Conservation (phyloP, 2,329 filamentous ascomycete genomes). For the Mollisia scopiformis region DNA sequence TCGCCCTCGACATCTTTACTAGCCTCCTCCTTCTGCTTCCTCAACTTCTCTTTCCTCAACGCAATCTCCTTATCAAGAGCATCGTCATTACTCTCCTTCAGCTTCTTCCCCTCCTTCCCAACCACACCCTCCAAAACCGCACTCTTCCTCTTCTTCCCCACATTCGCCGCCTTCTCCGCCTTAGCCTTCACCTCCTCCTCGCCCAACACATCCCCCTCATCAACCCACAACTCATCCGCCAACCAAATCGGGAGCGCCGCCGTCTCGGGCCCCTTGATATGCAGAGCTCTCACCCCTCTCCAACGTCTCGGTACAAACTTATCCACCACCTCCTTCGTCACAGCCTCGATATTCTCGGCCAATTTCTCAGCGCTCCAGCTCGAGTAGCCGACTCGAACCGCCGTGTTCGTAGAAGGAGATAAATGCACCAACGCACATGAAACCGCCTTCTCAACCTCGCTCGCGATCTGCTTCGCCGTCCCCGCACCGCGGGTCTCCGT, state of each 20-base stretch:
- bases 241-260: slow-evolving; percentile 93
- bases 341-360: slow-evolving; percentile 77
- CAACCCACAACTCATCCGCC: slow-evolving; percentile 87
- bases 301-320: slow-evolving; percentile 86
- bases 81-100: slow-evolving; percentile 37
- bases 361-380: slow-evolving; percentile 76
- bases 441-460: slow-evolving; percentile 80
- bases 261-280: slow-evolving; percentile 89
- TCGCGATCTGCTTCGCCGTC: slow-evolving; percentile 60
- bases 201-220: slow-evolving; percentile 72
- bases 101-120: slow-evolving; percentile 39
- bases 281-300: slow-evolving; percentile 81
- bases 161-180: slow-evolving; percentile 41
- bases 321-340: slow-evolving; percentile 69
- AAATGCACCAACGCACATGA: slow-evolving; percentile 80
- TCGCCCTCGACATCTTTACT: slow-evolving; percentile 30
- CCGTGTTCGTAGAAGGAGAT: slow-evolving; percentile 76
- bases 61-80: slow-evolving; percentile 40
- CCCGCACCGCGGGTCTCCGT: slow-evolving; percentile 44
- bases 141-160: slow-evolving; percentile 60
- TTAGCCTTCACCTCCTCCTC: slow-evolving; percentile 49
- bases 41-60: slow-evolving; percentile 38
- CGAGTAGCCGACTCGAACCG: slow-evolving; percentile 78
- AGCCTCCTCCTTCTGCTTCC: slow-evolving; percentile 40
- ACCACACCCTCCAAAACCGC: slow-evolving; percentile 34